A percentile compares a stretch with the other conserved stretches of the same genome.
These are phyloP conservation scores for Aspergillus panamensis DNA, from an alignment of 495 filamentous ascomycete species.

Conservation along the genomic window DNA sequence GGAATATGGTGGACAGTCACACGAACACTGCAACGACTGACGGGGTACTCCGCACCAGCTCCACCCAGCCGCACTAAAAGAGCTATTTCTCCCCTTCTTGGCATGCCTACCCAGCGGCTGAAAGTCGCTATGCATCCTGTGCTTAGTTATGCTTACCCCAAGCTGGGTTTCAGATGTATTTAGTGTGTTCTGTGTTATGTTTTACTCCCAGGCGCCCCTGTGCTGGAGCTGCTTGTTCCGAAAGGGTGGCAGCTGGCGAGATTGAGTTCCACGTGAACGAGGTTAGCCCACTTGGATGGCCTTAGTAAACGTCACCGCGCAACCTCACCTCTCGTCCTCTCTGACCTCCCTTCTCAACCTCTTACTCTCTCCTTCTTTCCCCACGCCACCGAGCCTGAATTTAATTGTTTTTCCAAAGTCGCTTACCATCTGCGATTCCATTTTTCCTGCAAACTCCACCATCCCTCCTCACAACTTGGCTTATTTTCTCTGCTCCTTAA, in stretches of 20 bases:
- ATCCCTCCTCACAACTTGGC: not conserved
- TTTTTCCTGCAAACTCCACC: not conserved
- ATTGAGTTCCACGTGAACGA: constrained; percentile 27
- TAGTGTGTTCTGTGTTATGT: constrained; percentile 6
- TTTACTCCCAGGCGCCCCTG: constrained; percentile 5
- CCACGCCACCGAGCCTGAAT: constrained; percentile 17
- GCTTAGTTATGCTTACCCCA: constrained; percentile 18
- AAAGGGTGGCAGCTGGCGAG: constrained; percentile 12
- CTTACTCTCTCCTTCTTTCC: not conserved
- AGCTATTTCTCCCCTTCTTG: constrained; percentile 21
- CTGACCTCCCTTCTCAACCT: constrained; percentile 11
- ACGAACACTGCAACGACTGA: not conserved
- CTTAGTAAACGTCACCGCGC: constrained; percentile 44
- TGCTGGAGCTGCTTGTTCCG: not conserved
- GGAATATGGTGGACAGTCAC: constrained; percentile 1
- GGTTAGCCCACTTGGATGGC: constrained; percentile 26
- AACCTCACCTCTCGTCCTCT: constrained; percentile 32
- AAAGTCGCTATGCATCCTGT: constrained; percentile 23
- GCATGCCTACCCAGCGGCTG: constrained; percentile 21
- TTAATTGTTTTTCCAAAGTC: constrained; percentile 14
- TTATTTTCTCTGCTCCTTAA: not conserved
- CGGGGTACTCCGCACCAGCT: constrained; percentile 20
- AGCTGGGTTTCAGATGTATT: constrained; percentile 17
- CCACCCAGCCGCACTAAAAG: constrained; percentile 17
- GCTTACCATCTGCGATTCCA: constrained; percentile 19